Evolutionary conservation across 179 eudicot genomes (phyloP), one percentile per base, ranked within the genome.

Genomic region (Camellia oleifera): DNA sequence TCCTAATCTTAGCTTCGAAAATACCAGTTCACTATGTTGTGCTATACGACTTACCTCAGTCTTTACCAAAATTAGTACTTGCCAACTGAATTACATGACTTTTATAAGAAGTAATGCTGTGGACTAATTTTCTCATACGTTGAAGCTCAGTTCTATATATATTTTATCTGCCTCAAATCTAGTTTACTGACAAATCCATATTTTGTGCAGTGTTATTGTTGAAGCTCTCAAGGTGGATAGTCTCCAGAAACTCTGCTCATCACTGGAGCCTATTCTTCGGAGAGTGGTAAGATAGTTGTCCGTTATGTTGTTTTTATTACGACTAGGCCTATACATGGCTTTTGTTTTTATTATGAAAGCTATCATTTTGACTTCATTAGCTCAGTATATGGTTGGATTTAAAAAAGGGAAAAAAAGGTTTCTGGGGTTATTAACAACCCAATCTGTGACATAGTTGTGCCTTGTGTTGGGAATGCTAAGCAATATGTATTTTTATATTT

Each of bases 151-250:
- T 42, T 78, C 18, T 69, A 9, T 78, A 20, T 11, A 18, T 26
- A 32, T 60, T 69, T 60, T 14, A 40, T 32, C 15, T 76, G 42
- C 44, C 6, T 48, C 53, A 48, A 2, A 46, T 23, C 14, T 77
- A 62, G 42, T 69, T 77, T 65, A 69, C 18, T 63, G 56, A 32
- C 53, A 48, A 46, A 48, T 53, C 17, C 5, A 7, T 50, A 68
- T 75, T 77, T 86, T 79, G 15, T 83, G 88, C 93, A 97, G 99
- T 86, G 98, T 97, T 70, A 97, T 97, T 82, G 92, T 97, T 73
- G 99, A 97, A 91, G 99, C 99, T 69, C 93, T 97, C 73, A 97
- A 97, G 88, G 92, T 94, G 81, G 98, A 97, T 85, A 94, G 97
- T 86, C 82, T 97, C 79, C 99, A 97, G 86, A 94, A 90, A 81